These are phyloP conservation scores for Syzygium malaccense DNA, from an alignment of 441 rosid genomes.

Conservation along the genomic window DNA sequence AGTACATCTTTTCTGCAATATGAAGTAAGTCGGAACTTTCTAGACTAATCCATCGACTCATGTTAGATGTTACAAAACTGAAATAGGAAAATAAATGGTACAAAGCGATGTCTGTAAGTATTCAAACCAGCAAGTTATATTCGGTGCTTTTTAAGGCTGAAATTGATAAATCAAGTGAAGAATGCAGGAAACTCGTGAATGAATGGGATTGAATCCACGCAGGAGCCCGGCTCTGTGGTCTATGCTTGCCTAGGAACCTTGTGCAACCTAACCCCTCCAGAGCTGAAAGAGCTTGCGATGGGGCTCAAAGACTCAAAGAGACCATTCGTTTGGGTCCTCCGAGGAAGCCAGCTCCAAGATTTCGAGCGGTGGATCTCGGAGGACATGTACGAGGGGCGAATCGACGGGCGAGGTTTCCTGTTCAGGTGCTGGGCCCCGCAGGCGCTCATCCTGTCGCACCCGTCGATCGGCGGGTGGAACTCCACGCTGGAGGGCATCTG, in stretches of 20 bases:
- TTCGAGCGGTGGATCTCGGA: neutral
- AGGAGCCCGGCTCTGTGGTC: neutral
- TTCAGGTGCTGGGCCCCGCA: conserved; percentile 6
- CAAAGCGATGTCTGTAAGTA: neutral
- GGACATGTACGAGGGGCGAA: neutral
- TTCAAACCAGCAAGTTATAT: neutral
- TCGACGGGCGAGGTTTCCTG: neutral
- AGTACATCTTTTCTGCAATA: neutral
- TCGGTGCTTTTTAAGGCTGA: neutral
- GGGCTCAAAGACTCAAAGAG: neutral
- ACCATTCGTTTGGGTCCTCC: neutral
- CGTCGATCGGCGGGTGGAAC: conserved; percentile 3
- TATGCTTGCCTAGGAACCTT: conserved; percentile 9
- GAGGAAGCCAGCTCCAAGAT: neutral
- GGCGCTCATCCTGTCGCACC: conserved; percentile 1
- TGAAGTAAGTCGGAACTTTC: neutral
- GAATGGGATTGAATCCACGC: neutral
- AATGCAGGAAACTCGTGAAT: neutral
- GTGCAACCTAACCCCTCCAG: neutral
- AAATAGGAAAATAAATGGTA: too few relatives aligned
- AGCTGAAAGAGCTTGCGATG: neutral
- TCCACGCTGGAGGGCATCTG: neutral
- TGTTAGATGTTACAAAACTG: too few relatives aligned
- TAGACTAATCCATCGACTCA: too few relatives aligned
- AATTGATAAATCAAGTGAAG: neutral